Evolutionary conservation across 192 early-diverging fungal genomes (phyloP).

Genomic region (Chytriomyces confervae): DNA sequence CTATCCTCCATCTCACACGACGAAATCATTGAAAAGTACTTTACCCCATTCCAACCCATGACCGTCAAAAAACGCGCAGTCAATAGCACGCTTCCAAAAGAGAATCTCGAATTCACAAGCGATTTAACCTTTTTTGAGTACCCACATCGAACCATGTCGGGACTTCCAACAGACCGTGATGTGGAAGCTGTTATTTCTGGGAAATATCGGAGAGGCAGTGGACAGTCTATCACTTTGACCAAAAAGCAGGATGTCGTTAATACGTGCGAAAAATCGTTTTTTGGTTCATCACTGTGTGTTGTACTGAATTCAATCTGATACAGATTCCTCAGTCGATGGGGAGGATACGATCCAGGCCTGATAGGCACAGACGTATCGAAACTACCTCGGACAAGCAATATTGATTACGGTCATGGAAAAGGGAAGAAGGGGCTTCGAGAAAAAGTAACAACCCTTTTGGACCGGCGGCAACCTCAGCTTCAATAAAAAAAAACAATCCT

Average conservation of each 20-base stretch:
- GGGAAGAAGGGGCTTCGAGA: constrained; percentile 57
- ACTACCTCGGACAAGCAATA: constrained; percentile 27
- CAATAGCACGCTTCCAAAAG: constrained; percentile 8
- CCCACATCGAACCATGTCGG: constrained; percentile 58
- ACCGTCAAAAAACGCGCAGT: background rate
- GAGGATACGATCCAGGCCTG: constrained; percentile 51
- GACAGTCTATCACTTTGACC: constrained; percentile 14
- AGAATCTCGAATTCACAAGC: constrained; percentile 41
- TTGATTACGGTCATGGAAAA: constrained; percentile 53
- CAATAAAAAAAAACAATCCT: background rate
- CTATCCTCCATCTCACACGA: constrained; percentile 13
- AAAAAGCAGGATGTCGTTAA: constrained; percentile 31
- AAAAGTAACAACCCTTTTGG: constrained; percentile 48
- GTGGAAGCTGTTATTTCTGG: constrained; percentile 32
- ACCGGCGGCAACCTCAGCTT: constrained; percentile 19
- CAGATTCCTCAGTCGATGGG: constrained; percentile 53
- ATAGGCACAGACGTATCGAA: constrained; percentile 27
- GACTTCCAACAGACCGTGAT: constrained; percentile 56
- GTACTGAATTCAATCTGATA: background rate
- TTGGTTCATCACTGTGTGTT: constrained; percentile 1
- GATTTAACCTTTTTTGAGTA: constrained; percentile 55
- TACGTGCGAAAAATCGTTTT: constrained; percentile 16
- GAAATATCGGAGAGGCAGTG: constrained; percentile 14
- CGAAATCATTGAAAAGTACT: constrained; percentile 43
- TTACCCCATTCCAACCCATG: constrained; percentile 9